Base-by-base conservation (phyloP, 2,329 filamentous ascomycete species). In the Botrytis deweyae region DNA sequence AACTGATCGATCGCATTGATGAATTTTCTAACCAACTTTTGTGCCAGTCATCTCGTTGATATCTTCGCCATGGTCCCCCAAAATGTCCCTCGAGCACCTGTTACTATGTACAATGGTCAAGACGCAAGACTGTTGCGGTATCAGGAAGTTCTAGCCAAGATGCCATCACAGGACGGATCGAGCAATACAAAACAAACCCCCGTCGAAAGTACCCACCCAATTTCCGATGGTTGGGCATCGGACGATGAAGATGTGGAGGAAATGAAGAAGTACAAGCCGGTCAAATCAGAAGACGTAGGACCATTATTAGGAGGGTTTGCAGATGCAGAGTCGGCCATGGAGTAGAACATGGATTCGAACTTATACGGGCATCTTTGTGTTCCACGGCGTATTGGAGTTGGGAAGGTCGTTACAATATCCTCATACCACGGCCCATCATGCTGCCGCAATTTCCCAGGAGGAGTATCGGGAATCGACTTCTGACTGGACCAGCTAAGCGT, bases 31-130 rank as follows among this genome's bases (percentile, higher is more conserved):
- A 75, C 76, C 78, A 75, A 78, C 73, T 61, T 72, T 64, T 42
- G 36, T 61, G 58, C 61, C 79, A 91, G 89, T 78, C 90, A 91
- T 78, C 88, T 91, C 83, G 89, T 91, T 75, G 89, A 91, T 79
- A 88, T 91, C 65, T 91, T 91, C 82, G 89, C 91, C 76, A 89
- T 90, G 79, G 86, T 87, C 52, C 88, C 88, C 36, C 86, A 87
- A 74, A 85, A 86, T 74, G 81, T 83, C 49, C 78, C 80, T 69
- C 78, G 80, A 75, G 78, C 84, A 77, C 78, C 82, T 59, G 72
- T 73, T 58, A 76, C 75, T 71, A 83, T 82, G 40, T 86, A 87
- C 77, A 84, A 87, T 70, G 86, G 86, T 66, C 88, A 89, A 79
- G 88, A 89, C 75, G 84, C 86, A 64, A 86, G 87, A 73, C 81